Base-by-base conservation (phyloP, 306 rosid genomes). In the Vigna nakashimae region DNA sequence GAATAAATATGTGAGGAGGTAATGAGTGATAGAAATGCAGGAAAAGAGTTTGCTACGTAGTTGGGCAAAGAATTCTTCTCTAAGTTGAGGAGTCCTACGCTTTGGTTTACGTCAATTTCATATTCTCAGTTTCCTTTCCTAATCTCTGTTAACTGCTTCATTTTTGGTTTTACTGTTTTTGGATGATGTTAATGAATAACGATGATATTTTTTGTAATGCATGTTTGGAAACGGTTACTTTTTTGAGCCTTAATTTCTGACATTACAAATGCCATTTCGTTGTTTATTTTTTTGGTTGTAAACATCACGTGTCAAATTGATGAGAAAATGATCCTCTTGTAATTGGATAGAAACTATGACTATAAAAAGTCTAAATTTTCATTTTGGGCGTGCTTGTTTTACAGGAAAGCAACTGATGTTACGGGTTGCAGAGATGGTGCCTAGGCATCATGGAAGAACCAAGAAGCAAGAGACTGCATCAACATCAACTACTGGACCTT, bases 401-500 rank as follows among this genome's bases (percentile, higher is more conserved):
- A 55, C 84, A 95, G 98, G 91, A 76, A 95, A 92, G 80, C 83
- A 89, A 66, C 84, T 94, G 69, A 87, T 94, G 97, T 79, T 88
- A 12, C 76, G 63, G 36, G 64, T 92, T 42, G 92, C 97, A 5
- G 97, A 90, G 84, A 80, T 94, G 92, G 97, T 94, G 51, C 97
- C 97, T 13, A 86, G 88, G 66, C 97, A 95, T 88, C 92, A 87
- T 43, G 97, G 98, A 56, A 91, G 98, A 89, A 74, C 87, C 20
- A 93, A 88, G 89, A 93, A 93, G 86, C 94, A 85, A 76, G 98
- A 93, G 73, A 40, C 93, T 36, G 78, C 87, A 69, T 80, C 98
- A 2, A 15, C 90, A 3, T 62, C 97, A 55, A 83, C 82, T 75
- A 78, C 98, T 52, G 97, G 87, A 76, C 69, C 97, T 76, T 84